A percentile compares a stretch with the other conserved stretches of the same genome.
These are phyloP conservation scores for Pseudocercospora eumusae DNA, from an alignment of 2,329 filamentous ascomycete genomes.

Conservation along the genomic window DNA sequence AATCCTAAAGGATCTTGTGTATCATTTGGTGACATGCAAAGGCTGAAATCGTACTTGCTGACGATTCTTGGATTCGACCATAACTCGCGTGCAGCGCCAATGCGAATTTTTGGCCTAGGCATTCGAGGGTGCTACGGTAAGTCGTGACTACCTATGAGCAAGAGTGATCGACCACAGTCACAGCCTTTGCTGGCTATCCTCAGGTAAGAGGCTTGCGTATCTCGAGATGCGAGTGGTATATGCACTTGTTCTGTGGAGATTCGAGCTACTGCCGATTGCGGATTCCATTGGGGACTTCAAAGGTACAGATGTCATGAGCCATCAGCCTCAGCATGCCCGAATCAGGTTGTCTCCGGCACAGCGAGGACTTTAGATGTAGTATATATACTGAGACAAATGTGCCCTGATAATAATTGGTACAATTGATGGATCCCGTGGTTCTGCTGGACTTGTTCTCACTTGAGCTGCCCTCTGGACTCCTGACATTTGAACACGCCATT, in stretches of 20 bases:
- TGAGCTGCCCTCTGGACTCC: neutral
- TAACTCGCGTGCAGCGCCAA: conserved; percentile 13
- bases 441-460: neutral
- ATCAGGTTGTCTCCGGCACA: neutral
- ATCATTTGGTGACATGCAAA: too few relatives aligned
- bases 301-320: conserved; percentile 8
- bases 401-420: neutral
- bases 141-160: too few relatives aligned
- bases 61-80: conserved; percentile 7
- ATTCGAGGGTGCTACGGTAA: conserved; percentile 12
- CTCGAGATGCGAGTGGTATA: conserved; percentile 15
- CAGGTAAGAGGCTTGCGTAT: conserved; percentile 14
- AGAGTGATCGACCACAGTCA: too few relatives aligned
- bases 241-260: conserved; percentile 14
- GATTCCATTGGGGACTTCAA: conserved; percentile 8
- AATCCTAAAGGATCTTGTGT: too few relatives aligned
- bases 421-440: neutral
- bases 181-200: too few relatives aligned
- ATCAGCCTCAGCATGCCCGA: conserved; percentile 8
- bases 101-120: conserved; percentile 13
- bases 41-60: too few relatives aligned
- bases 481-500: conserved; percentile 15
- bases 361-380: neutral
- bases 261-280: conserved; percentile 6
- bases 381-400: neutral